Percentiles rank a stretch among this genome's conserved stretches.
These are phyloP conservation scores for Amylocarpus encephaloides DNA, from an alignment of 2,329 filamentous ascomycete genomes.

Conservation along the genomic window DNA sequence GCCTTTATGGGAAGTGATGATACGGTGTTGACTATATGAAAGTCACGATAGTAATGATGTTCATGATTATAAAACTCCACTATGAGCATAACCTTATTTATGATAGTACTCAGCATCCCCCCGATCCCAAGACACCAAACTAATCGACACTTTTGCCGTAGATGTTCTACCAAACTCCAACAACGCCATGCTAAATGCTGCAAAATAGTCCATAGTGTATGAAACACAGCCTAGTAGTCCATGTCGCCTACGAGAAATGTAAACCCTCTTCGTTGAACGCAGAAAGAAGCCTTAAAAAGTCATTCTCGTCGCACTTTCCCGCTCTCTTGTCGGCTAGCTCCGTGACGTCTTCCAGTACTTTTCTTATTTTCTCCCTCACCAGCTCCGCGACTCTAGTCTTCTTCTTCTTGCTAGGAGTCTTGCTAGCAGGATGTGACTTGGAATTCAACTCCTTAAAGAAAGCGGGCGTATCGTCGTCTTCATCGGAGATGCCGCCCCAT, in stretches of 20 bases:
- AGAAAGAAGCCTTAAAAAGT: conserved; percentile 74
- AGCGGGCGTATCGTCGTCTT: conserved; percentile 72
- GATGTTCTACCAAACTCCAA: conserved; percentile 6
- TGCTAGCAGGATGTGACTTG: conserved; percentile 36
- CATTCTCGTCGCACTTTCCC: conserved; percentile 84
- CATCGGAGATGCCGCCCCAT: conserved; percentile 46
- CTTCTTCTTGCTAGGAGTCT: conserved; percentile 64
- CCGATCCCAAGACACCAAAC: too few relatives aligned
- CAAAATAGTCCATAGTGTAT: not conserved
- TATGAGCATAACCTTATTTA: too few relatives aligned
- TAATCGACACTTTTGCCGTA: not conserved
- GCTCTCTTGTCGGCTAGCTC: conserved; percentile 74
- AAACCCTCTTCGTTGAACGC: conserved; percentile 90
- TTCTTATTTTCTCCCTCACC: conserved; percentile 80
- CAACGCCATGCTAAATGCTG: conserved; percentile 26
- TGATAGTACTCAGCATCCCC: too few relatives aligned
- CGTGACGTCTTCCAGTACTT: conserved; percentile 76
- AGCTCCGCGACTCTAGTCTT: conserved; percentile 75
- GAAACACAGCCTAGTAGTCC: too few relatives aligned
- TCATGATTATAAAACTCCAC: too few relatives aligned
- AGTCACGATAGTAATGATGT: not conserved
- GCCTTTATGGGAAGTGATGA: not conserved
- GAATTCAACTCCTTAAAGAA: conserved; percentile 67
- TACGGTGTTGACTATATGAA: not conserved
- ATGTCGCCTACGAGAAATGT: conserved; percentile 55